Evolutionary conservation across 2,329 filamentous ascomycete species (phyloP).

Genomic region (Venturia carpophila): DNA sequence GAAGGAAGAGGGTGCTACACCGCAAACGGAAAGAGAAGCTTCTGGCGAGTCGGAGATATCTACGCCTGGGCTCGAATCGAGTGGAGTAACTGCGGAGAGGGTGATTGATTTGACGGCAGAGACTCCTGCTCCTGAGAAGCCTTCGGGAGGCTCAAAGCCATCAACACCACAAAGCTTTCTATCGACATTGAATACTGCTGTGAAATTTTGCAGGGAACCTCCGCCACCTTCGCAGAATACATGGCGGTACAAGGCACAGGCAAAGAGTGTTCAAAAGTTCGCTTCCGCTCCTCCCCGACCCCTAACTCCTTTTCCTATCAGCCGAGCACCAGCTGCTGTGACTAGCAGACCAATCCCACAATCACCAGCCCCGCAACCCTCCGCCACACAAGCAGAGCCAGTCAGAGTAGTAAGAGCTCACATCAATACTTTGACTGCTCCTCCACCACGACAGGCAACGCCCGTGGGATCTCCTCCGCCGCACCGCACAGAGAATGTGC

Average conservation of each 20-base stretch:
- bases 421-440: conserved; percentile 4
- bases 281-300: not conserved
- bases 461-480: not conserved
- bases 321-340: not conserved
- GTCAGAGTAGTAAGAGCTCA: not conserved
- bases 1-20: not conserved
- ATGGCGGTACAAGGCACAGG: not conserved
- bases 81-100: not conserved
- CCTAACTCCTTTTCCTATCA: not conserved
- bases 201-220: not conserved
- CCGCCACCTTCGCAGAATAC: not conserved
- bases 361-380: not conserved
- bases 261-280: not conserved
- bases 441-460: not conserved
- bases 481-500: conserved; percentile 1
- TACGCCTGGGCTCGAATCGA: not conserved
- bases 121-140: not conserved
- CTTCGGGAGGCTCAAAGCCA: not conserved
- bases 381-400: not conserved
- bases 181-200: not conserved
- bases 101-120: not conserved
- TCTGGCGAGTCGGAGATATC: conserved; percentile 1
- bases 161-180: not conserved
- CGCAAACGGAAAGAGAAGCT: conserved; percentile 2
- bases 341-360: not conserved